phyloP scores from a whole-genome alignment of 1,139 yeast genomes.

The Kluyveromyces sp. region DNA sequence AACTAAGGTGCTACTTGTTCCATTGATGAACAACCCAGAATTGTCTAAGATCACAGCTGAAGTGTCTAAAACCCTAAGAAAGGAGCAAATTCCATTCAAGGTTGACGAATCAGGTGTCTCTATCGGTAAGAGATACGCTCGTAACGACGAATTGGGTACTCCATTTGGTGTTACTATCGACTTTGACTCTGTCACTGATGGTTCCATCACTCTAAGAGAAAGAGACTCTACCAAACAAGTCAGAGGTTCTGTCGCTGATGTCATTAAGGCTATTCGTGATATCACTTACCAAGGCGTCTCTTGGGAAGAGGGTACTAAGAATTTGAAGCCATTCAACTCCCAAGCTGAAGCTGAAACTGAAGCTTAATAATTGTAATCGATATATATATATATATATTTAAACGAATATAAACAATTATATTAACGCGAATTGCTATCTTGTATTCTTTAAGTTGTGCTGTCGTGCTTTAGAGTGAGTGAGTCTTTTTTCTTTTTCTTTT shows the following conservation, averaged over 20 bases:
- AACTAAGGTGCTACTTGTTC: constrained; percentile 92
- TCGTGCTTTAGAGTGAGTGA: too few species aligned
- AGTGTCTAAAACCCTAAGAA: constrained; percentile 63
- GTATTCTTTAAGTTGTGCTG: too few species aligned
- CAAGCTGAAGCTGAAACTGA: constrained; percentile 30
- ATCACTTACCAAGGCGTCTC: constrained; percentile 66
- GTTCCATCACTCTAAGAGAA: constrained; percentile 91
- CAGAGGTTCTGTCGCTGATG: constrained; percentile 78
- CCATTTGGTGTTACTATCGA: constrained; percentile 98
- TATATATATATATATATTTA: too few species aligned
- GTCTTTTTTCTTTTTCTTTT: too few species aligned
- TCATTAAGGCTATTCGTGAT: constrained; percentile 68
- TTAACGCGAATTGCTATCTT: too few species aligned
- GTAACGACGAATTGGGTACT: constrained; percentile 98
- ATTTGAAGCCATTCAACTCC: constrained; percentile 55
- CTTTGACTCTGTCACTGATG: constrained; percentile 86
- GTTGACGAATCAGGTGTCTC: constrained; percentile 97
- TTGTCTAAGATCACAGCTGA: constrained; percentile 69
- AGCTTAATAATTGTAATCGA: too few species aligned
- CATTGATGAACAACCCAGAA: constrained; percentile 78
- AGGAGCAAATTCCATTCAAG: constrained; percentile 85
- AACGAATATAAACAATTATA: too few species aligned
- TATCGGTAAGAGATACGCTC: constrained; percentile 96
- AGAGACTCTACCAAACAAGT: constrained; percentile 97
- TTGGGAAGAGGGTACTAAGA: constrained; percentile 82